Percentiles rank a stretch among this genome's conserved stretches.
phyloP scores from a whole-genome alignment of 768 basidiomycete species.

The Solioccasus polychromus region DNA sequence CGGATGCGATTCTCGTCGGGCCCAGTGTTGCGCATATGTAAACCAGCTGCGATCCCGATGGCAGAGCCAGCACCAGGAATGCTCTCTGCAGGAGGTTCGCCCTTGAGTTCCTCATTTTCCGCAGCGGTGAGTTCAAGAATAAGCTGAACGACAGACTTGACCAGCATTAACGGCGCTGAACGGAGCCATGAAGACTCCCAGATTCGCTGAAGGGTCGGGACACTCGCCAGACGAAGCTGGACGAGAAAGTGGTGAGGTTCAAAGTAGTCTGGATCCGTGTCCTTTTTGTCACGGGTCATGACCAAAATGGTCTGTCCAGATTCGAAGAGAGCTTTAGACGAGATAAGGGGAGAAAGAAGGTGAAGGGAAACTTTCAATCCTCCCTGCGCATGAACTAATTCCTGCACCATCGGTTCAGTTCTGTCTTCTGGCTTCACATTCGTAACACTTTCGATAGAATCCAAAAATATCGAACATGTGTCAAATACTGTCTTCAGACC shows the following conservation, averaged over 20 bases:
- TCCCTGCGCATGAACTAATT: conserved; percentile 72
- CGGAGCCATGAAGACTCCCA: conserved; percentile 88
- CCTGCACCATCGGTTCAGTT: conserved; percentile 53
- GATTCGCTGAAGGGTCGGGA: conserved; percentile 64
- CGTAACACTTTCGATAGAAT: conserved; percentile 54
- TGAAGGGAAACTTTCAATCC: conserved; percentile 80
- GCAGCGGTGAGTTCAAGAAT: conserved; percentile 79
- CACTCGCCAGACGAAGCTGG: conserved; percentile 63
- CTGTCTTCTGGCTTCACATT: conserved; percentile 54
- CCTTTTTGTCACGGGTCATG: conserved; percentile 72
- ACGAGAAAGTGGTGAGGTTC: conserved; percentile 88
- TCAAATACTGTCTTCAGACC: conserved; percentile 69
- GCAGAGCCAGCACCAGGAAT: conserved; percentile 31
- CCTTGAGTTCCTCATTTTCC: conserved; percentile 72
- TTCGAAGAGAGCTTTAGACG: conserved; percentile 79
- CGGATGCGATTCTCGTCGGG: conserved; percentile 78
- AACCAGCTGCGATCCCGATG: conserved; percentile 31
- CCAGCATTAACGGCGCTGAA: conserved; percentile 69
- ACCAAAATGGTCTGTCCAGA: conserved; percentile 77
- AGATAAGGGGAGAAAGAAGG: conserved; percentile 71
- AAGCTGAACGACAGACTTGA: conserved; percentile 70
- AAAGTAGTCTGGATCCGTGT: conserved; percentile 76
- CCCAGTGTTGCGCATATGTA: conserved; percentile 37
- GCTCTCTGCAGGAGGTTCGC: conserved; percentile 39
- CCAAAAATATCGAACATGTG: conserved; percentile 52